Base-by-base conservation (phyloP, 768 basidiomycete species). In the Myochromella boudieri region DNA sequence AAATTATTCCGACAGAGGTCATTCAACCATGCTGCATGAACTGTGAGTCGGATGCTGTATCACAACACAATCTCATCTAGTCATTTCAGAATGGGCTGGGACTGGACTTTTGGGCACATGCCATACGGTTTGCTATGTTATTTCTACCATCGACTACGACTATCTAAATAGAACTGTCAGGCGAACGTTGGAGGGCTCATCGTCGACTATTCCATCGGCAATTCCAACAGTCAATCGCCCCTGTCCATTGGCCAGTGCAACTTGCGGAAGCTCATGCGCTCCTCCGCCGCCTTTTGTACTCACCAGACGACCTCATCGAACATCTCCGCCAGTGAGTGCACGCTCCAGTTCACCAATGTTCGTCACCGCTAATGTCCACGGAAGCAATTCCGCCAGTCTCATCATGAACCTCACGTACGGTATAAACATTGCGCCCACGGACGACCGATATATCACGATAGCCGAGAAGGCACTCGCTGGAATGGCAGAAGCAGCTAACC, bases 51-150 rank as follows among this genome's bases (percentile, higher is more conserved):
- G 14, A 11, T 41, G 15, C 24, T 37, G 24, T 4, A 41, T 7
- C 41, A 17, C 15, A 25, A 40, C 21, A 42, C 36, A 21, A 34
- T 3, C 44, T 21, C 9, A 32, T 52, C 29, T 33, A 48, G 15
- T 15, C 31, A 18, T 37, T 37, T 15, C 37, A 69, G 69, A 41
- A 56, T 66, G 48, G 59, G 66, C 12, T 65, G 74, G 77, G 60
- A 77, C 20, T 81, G 78, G 69, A 75, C 73, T 36, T 78, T 81
- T 36, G 77, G 72, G 0, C 77, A 80, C 44, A 80, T 80, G 80
- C 71, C 66, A 8, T 80, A 76, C 32, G 74, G 72, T 68, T 40
- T 34, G 63, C 57, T 21, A 59, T 44, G 15, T 11, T 6, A 25
- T n/a, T n/a, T n/a, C n/a, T n/a, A n/a, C n/a, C 32, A n/a, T n/a